Base-by-base conservation (phyloP, 2,329 filamentous ascomycete species). In the Pseudogymnoascus sp. region DNA sequence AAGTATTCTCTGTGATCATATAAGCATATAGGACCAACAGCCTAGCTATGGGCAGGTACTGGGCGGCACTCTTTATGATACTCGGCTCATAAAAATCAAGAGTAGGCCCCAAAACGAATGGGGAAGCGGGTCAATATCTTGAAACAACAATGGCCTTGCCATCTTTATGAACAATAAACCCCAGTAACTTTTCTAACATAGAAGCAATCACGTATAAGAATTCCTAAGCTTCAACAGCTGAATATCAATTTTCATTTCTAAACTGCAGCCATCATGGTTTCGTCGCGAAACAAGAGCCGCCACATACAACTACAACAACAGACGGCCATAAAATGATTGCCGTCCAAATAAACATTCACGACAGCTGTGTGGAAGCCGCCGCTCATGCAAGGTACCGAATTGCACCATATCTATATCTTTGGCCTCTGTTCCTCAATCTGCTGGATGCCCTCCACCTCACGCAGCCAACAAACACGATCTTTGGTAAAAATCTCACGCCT, bases 401-500 rank as follows among this genome's bases (percentile, higher is more conserved):
- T 33, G 26, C 29, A 56, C 47, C 26, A 56, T 53, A 16, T 33
- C 47, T 56, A 56, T 1, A 56, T 16, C 29, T 33, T 56, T 13
- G 47, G 47, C 24, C 10, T 62, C 19, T 53, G 14, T 59, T 35
- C 67, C 19, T 66, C 64, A 64, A 70, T 47, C 65, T 76, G 70
- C 69, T 69, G 62, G 5, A 70, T 70, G 0, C 76, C 78, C 44
- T 79, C 75, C 0, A 72, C 70, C 1, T 68, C 72, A 14, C 59
- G 33, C 47, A 82, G 69, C 83, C 83, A 86, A 10, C 59, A 68
- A 2, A 82, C 81, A 1, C 83, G 74, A 65, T 81, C 75, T 71
- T 83, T 78, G 0, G 73, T 73, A 70, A 80, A 87, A 53, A 78
- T 74, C 75, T 87, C 85, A 0, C 78, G 65, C 64, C 69, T 71